Evolutionary conservation across 2,329 filamentous ascomycete genomes (phyloP).

Genomic region (Leptodontidium sp.): DNA sequence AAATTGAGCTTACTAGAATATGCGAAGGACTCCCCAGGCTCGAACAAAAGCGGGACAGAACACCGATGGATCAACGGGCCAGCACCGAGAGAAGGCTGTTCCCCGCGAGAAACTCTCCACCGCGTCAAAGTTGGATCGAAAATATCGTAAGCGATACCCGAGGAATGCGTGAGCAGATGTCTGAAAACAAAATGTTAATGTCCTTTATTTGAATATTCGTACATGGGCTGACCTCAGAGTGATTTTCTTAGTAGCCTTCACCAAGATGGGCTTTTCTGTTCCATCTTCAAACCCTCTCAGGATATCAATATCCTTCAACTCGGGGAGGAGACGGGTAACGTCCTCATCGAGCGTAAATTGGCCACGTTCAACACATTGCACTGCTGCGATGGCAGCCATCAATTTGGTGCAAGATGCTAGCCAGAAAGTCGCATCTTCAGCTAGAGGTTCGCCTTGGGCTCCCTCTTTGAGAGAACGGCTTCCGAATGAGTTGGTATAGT

Average conservation of each 20-base stretch:
- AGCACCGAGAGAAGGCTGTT: neutral
- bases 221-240: constrained; percentile 35
- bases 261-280: constrained; percentile 28
- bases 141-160: constrained; percentile 36
- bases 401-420: constrained; percentile 66
- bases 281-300: constrained; percentile 55
- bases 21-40: constrained; percentile 68
- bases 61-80: constrained; percentile 9
- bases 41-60: constrained; percentile 62
- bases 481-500: neutral
- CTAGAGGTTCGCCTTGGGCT: neutral
- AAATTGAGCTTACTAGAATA: constrained; percentile 52
- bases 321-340: constrained; percentile 34
- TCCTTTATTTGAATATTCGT: neutral
- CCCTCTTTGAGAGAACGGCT: neutral
- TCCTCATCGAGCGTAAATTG: constrained; percentile 56
- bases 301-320: constrained; percentile 38
- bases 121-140: constrained; percentile 24
- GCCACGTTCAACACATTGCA: constrained; percentile 64
- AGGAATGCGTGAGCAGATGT: constrained; percentile 39
- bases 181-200: neutral
- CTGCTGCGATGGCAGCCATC: constrained; percentile 58
- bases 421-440: constrained; percentile 52
- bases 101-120: constrained; percentile 19
- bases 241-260: constrained; percentile 32